Evolutionary conservation across 495 filamentous ascomycete species (phyloP), one percentile per base, ranked within the genome.

Genomic region (Xylaria acuta): DNA sequence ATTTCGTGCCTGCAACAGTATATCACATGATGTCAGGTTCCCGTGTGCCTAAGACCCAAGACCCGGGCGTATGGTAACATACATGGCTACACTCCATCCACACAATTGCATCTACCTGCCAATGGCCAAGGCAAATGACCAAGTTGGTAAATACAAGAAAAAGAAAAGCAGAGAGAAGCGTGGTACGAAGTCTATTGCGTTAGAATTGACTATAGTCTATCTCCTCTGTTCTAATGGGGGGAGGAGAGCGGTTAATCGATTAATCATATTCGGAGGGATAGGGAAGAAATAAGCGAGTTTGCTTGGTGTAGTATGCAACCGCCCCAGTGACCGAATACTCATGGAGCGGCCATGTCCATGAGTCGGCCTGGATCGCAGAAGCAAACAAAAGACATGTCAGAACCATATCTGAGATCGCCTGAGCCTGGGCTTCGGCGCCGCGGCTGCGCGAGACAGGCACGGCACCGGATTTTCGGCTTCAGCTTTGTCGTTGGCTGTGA

Each of bases 301-400:
- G 3, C 22, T 41, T 6, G 22, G 18, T 32, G 32, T 43, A 16
- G n/a, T 58, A 65, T 65, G 40, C 25, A 8, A 47, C 5, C 40
- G 5, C 25, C 25, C 8, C 25, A 27, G 27, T 16, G 32, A 18
- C 32, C 30, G 47, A 14, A 49, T 16, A n/a, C 11, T 4, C 30
- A 51, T 16, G 64, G 32, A 47, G 27, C 45, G 4, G 53, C 5
- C 30, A 22, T 22, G 7, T 30, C 22, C 6, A 38, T 51, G 30
- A 32, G 8, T 20, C 27, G 22, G 3, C 36, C 22, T 30, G 27
- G n/a, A 56, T 67, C 64, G 36, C 49, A 69, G 67, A 60, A 69
- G 67, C 67, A 69, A 69, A 34, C 38, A 58, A 53, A 25, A 67
- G 65, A 67, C 34, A 43, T 67, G 47, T 40, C 64, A 67, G 41